phyloP scores from a whole-genome alignment of 164 flowering plant species.

The Nymphaea colorata region DNA sequence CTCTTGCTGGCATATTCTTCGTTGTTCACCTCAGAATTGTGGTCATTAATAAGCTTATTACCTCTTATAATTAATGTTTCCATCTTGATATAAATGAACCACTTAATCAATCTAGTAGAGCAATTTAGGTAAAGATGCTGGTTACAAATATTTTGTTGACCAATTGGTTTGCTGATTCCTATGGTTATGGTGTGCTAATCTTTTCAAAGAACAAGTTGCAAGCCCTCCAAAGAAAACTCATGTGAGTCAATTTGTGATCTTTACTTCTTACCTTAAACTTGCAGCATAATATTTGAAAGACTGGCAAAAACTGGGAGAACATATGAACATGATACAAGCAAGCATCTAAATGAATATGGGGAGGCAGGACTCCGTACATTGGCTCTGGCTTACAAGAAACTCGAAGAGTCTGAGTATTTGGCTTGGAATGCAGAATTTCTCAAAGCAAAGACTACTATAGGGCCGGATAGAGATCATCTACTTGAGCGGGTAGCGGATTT shows the following conservation, averaged over 20 bases:
- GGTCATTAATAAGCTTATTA: too few relatives aligned
- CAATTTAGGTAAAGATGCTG: too few relatives aligned
- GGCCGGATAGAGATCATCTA: slow-evolving; percentile 73
- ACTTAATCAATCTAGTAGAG: too few relatives aligned
- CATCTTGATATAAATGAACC: too few relatives aligned
- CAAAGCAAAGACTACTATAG: slow-evolving; percentile 73
- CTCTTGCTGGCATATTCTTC: slow-evolving; percentile 1
- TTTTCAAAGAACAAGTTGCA: too few relatives aligned
- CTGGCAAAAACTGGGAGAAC: slow-evolving; percentile 66
- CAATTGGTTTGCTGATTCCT: too few relatives aligned
- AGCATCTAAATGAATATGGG: slow-evolving; percentile 86
- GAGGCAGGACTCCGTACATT: slow-evolving; percentile 91
- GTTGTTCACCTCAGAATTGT: background rate
- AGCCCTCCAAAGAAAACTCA: too few relatives aligned
- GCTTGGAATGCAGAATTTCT: slow-evolving; percentile 77
- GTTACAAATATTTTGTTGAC: too few relatives aligned
- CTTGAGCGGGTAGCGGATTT: slow-evolving; percentile 76
- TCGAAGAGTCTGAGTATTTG: slow-evolving; percentile 70
- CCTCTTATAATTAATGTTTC: too few relatives aligned
- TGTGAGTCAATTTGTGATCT: too few relatives aligned
- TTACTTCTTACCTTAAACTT: slow-evolving; percentile 1
- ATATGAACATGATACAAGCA: slow-evolving; percentile 59
- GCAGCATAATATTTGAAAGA: slow-evolving; percentile 91
- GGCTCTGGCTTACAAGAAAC: slow-evolving; percentile 81
- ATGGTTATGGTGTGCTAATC: too few relatives aligned